Base-by-base conservation (phyloP, 2,329 filamentous ascomycete genomes). In the Xylariaceae sp. region DNA sequence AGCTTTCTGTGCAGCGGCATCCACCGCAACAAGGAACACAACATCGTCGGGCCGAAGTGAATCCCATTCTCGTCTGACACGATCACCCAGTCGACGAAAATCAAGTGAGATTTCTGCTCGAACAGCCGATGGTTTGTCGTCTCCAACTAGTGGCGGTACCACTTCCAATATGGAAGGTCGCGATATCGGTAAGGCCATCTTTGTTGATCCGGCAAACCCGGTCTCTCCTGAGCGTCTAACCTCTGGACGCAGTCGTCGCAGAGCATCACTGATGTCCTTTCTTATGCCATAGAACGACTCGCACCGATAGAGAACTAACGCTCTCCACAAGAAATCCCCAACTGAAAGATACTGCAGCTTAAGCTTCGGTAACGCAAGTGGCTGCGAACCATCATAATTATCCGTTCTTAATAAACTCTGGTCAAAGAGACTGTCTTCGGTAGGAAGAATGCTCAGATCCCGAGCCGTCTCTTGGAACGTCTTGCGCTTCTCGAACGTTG, bases 241-340 rank as follows among this genome's bases (percentile, higher is more conserved):
- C 60, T 86, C 84, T 2, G 93, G 92, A 60, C 88, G 85, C 55
- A 99, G 75, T 39, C 91, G 86, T 66, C 89, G 89, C 44, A 97
- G 70, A 6, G 88, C 85, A 41, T 90, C 84, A 68, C 96, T 91
- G 52, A 99, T 85, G 68, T 99, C 91, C 66, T 92, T 93, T 39
- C 92, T 85, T 55, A 99, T 93, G 55, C 91, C 90, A 70, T 95
- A 97, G 70, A 97, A 97, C 0, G 93, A 84, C 71, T 99, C 94
- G 53, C 87, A 89, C 33, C 93, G 86, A 69, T 96, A 94, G 7
- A 99, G 77, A 11, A 95, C 81, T 65, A 97, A 87, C 0, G 93
- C 92, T 58, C 95, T 84, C 92, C 92, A 99, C n/a, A 99, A 75
- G 64, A 99, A 99, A 71, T 99, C 94, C 2, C 92, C 92, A 44